phyloP scores from a whole-genome alignment of 2,329 filamentous ascomycete genomes.

The Pseudogymnoascus sp. region DNA sequence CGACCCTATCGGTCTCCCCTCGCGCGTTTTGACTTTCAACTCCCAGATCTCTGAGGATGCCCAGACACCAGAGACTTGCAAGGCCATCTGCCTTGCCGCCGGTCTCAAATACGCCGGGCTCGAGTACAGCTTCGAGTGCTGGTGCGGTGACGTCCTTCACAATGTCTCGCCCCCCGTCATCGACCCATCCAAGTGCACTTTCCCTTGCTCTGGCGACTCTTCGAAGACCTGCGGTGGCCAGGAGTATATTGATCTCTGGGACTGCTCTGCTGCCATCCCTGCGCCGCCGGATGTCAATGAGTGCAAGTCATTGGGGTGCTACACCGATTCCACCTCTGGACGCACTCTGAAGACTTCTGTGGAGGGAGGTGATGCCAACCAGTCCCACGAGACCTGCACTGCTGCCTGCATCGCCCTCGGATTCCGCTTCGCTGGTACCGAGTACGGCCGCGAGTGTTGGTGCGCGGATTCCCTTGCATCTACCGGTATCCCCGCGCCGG shows the following conservation, averaged over 20 bases:
- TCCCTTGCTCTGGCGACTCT: slow-evolving; percentile 13
- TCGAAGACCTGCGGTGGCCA: slow-evolving; percentile 15
- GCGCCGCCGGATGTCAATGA: background rate
- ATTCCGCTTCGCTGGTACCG: background rate
- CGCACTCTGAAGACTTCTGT: background rate
- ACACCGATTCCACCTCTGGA: background rate
- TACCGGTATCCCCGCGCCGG: slow-evolving; percentile 12
- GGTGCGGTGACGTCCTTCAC: slow-evolving; percentile 6
- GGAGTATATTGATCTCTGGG: slow-evolving; percentile 13
- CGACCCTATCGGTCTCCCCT: slow-evolving; percentile 17
- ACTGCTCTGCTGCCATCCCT: background rate
- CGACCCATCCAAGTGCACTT: slow-evolving; percentile 14
- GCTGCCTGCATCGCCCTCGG: background rate
- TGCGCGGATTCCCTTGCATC: slow-evolving; percentile 4
- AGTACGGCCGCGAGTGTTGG: background rate
- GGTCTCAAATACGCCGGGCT: slow-evolving; percentile 32
- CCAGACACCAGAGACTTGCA: slow-evolving; percentile 35
- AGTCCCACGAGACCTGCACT: background rate
- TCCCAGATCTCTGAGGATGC: background rate
- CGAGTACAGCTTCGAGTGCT: slow-evolving; percentile 18
- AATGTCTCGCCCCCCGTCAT: background rate
- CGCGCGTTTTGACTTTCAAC: slow-evolving; percentile 4
- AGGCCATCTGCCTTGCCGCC: slow-evolving; percentile 38
- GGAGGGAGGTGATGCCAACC: background rate
- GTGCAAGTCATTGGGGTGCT: background rate